Percentiles rank a stretch among this genome's conserved stretches.
Evolutionary conservation across 2,329 filamentous ascomycete genomes (phyloP).

Genomic region (Amylocarpus encephaloides): DNA sequence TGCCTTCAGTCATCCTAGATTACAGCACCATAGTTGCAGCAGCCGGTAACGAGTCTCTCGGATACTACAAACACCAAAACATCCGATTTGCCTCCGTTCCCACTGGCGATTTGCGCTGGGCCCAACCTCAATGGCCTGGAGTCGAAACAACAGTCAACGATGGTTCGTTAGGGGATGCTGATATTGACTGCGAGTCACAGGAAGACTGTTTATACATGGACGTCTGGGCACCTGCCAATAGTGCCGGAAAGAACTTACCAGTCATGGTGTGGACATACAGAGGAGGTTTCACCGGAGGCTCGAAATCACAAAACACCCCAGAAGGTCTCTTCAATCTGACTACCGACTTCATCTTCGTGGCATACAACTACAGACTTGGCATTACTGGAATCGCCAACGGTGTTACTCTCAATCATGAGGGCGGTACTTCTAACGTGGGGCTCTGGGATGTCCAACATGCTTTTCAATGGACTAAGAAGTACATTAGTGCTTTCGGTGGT

Average conservation of each 20-base stretch:
- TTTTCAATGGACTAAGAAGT: conserved; percentile 42
- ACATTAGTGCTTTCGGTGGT: conserved; percentile 41
- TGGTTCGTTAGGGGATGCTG: conserved; percentile 29
- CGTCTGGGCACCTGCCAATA: conserved; percentile 26
- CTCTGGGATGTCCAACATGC: conserved; percentile 39
- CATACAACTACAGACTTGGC: conserved; percentile 32
- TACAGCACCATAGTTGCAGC: not conserved
- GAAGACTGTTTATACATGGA: conserved; percentile 30
- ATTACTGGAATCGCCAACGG: conserved; percentile 29
- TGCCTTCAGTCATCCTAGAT: not conserved
- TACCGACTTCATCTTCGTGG: conserved; percentile 29
- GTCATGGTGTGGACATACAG: conserved; percentile 31
- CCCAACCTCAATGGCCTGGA: conserved; percentile 32
- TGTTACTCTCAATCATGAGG: conserved; percentile 27
- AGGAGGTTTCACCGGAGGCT: conserved; percentile 27
- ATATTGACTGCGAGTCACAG: conserved; percentile 30
- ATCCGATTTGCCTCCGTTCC: conserved; percentile 33
- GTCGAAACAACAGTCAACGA: conserved; percentile 31
- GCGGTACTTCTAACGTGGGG: conserved; percentile 22
- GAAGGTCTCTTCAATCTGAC: conserved; percentile 32
- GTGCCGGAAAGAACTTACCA: conserved; percentile 24
- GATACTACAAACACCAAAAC: conserved; percentile 33
- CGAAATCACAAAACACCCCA: conserved; percentile 31
- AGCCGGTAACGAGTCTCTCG: not conserved
- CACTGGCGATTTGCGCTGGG: conserved; percentile 31